A percentile compares a stretch with the other conserved stretches of the same genome.
These are phyloP conservation scores for Pseudozyma hubeiensis DNA, from an alignment of 1,284 basidiomycete genomes.

Conservation along the genomic window DNA sequence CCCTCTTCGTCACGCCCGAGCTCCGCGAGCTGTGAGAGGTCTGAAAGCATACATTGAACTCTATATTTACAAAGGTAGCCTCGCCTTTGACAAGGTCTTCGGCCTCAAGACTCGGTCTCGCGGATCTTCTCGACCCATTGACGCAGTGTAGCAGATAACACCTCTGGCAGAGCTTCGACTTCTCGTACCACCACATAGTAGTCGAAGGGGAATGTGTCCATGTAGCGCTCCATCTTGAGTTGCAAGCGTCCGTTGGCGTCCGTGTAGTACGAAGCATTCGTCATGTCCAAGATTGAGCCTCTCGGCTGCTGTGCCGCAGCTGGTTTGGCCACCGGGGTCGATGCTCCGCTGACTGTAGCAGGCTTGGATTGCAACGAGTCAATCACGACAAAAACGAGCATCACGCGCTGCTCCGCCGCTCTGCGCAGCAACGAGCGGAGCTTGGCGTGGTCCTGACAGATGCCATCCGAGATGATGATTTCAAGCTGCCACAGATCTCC, in stretches of 20 bases:
- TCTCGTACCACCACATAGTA: conserved; percentile 93
- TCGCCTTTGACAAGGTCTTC: too few relatives aligned
- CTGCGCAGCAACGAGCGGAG: conserved; percentile 83
- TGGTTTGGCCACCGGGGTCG: conserved; percentile 9
- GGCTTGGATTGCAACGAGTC: conserved; percentile 77
- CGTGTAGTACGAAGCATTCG: conserved; percentile 85
- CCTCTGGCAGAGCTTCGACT: conserved; percentile 91
- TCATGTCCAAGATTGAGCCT: conserved; percentile 91
- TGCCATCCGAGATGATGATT: conserved; percentile 98
- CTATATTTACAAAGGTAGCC: too few relatives aligned
- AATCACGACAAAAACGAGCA: conserved; percentile 96
- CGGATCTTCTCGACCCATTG: conserved; percentile 75
- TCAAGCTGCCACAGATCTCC: conserved; percentile 96
- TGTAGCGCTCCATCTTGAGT: conserved; percentile 86
- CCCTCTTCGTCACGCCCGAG: too few relatives aligned
- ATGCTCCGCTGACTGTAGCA: conserved; percentile 24
- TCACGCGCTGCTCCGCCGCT: conserved; percentile 89
- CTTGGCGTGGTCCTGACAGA: conserved; percentile 93
- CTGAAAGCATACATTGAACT: too few relatives aligned
- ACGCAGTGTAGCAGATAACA: conserved; percentile 88
- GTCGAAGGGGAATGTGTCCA: conserved; percentile 96
- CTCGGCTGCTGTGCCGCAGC: conserved; percentile 70
- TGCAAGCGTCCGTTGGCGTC: conserved; percentile 80
- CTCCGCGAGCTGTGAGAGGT: too few relatives aligned
- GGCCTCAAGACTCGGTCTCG: conserved; percentile 41